These are phyloP conservation scores for Sungouiozyma intestinalis DNA, from an alignment of 805 yeast genomes.

Conservation along the genomic window DNA sequence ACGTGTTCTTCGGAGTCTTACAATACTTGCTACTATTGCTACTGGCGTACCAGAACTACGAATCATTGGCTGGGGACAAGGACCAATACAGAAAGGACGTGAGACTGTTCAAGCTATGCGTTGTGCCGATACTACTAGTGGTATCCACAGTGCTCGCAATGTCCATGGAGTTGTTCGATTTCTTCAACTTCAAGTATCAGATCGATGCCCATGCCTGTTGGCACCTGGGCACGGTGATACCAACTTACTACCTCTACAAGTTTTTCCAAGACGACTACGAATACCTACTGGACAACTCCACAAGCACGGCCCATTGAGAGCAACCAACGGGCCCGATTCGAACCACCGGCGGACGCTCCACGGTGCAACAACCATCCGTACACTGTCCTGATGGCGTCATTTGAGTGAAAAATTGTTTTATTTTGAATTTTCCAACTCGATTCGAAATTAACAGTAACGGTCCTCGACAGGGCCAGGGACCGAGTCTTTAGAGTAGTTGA, in stretches of 20 bases:
- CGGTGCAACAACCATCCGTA: too few species aligned
- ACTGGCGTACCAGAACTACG: conserved; percentile 27
- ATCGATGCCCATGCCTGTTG: conserved; percentile 90
- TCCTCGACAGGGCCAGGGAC: too few species aligned
- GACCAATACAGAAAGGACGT: background rate
- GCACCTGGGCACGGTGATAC: conserved; percentile 84
- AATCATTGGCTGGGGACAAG: background rate
- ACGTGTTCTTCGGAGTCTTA: conserved; percentile 63
- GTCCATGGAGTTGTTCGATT: conserved; percentile 87
- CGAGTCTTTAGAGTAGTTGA: too few species aligned
- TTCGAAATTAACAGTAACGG: too few species aligned
- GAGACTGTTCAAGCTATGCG: conserved; percentile 18
- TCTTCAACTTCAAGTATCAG: conserved; percentile 57
- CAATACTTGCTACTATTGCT: conserved; percentile 45
- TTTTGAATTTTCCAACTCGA: too few species aligned
- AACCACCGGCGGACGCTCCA: too few species aligned
- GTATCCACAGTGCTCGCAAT: conserved; percentile 55
- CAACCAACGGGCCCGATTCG: background rate
- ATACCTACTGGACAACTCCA: background rate
- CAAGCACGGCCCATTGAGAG: background rate
- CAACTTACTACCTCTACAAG: conserved; percentile 64
- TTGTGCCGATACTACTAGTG: conserved; percentile 44
- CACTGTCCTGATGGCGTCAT: too few species aligned
- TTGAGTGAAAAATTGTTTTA: too few species aligned
- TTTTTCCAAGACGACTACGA: conserved; percentile 40